phyloP scores from a whole-genome alignment of 2,329 filamentous ascomycete species.

The Colletotrichum kahawae region DNA sequence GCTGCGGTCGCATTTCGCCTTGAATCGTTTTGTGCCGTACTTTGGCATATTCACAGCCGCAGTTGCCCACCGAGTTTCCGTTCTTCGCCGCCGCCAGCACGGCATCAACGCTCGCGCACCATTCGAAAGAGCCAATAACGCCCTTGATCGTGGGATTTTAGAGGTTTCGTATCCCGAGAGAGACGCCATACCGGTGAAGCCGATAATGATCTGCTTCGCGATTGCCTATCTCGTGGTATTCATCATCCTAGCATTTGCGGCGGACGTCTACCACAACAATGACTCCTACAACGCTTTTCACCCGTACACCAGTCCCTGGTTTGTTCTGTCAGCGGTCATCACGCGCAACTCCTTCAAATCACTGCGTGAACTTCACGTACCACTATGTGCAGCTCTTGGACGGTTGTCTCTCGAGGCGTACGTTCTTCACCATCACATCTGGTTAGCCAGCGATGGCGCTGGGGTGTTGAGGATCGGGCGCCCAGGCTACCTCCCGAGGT shows the following conservation, averaged over 20 bases:
- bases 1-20: conserved; percentile 53
- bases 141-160: conserved; percentile 12
- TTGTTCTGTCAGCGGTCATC: conserved; percentile 48
- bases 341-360: conserved; percentile 50
- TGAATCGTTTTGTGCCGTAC: conserved; percentile 62
- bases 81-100: conserved; percentile 4
- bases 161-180: conserved; percentile 9
- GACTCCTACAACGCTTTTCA: conserved; percentile 18
- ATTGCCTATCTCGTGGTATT: conserved; percentile 6
- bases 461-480: conserved; percentile 43
- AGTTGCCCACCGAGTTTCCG: conserved; percentile 36
- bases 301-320: conserved; percentile 19
- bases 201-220: conserved; percentile 15
- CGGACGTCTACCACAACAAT: neutral
- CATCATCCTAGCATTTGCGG: conserved; percentile 12
- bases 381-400: conserved; percentile 55
- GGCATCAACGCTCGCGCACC: conserved; percentile 1
- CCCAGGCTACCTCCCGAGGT: neutral
- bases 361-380: conserved; percentile 48
- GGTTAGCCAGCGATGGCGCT: conserved; percentile 59
- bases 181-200: conserved; percentile 18
- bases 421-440: conserved; percentile 62
- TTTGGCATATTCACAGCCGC: conserved; percentile 58
- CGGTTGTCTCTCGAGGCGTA: conserved; percentile 59
- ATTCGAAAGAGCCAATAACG: conserved; percentile 5